Evolutionary conservation across 495 filamentous ascomycete genomes (phyloP).

Genomic region (Neurospora pannonica): DNA sequence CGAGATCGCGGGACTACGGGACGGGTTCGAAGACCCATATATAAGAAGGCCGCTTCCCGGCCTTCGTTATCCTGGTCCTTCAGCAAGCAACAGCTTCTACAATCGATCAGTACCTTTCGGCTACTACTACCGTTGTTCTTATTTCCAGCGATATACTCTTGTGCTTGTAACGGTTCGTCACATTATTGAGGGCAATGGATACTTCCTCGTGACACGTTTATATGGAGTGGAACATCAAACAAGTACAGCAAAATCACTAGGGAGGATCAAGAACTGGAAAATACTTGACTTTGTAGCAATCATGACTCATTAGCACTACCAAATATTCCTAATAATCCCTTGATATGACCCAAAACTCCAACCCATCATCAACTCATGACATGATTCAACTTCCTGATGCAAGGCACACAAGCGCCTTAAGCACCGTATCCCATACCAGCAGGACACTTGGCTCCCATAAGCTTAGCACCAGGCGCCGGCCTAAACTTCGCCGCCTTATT

Average conservation of each 20-base stretch:
- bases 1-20: no score
- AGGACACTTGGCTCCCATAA: background rate
- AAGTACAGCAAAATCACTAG: background rate
- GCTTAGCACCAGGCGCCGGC: background rate
- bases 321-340: background rate
- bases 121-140: no score
- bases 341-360: background rate
- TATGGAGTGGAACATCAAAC: background rate
- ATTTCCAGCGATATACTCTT: no score
- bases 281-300: background rate
- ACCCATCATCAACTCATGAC: background rate
- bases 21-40: no score
- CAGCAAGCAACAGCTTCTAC: no score
- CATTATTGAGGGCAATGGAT: no score
- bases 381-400: background rate
- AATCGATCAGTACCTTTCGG: no score
- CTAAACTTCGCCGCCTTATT: background rate
- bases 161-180: no score
- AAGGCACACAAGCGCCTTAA: background rate
- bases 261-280: background rate
- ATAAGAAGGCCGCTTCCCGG: no score
- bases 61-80: no score
- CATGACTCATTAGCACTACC: background rate
- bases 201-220: no score
- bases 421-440: background rate